Conservation (phyloP, 2,329 filamentous ascomycete genomes). For the Fusarium buxicola region DNA sequence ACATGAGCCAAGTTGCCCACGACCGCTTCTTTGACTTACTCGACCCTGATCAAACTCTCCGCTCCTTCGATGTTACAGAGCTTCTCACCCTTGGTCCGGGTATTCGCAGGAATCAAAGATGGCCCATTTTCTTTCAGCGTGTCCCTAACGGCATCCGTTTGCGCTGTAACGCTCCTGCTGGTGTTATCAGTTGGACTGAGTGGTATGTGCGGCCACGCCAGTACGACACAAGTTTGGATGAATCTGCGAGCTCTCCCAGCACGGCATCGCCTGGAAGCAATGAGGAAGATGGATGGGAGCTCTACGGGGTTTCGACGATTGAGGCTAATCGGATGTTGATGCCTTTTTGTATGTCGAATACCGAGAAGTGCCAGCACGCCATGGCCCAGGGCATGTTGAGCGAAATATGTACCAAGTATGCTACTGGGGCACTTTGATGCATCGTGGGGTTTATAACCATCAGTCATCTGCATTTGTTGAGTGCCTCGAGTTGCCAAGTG, state of each 20-base stretch:
- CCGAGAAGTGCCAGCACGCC: conserved; percentile 15
- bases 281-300: conserved; percentile 44
- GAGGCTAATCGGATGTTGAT: conserved; percentile 49
- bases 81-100: conserved; percentile 53
- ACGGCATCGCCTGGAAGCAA: conserved; percentile 24
- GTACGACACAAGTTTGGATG: neutral
- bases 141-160: conserved; percentile 55
- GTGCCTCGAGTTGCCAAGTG: too few relatives aligned
- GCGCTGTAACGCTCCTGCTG: conserved; percentile 54
- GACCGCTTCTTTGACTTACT: conserved; percentile 56
- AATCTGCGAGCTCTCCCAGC: conserved; percentile 32
- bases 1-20: conserved; percentile 47
- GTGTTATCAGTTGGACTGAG: conserved; percentile 56
- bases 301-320: conserved; percentile 47
- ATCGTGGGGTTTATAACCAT: too few relatives aligned
- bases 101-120: conserved; percentile 52
- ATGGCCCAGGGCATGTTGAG: conserved; percentile 30
- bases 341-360: conserved; percentile 45
- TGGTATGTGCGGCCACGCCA: conserved; percentile 43
- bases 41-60: conserved; percentile 47
- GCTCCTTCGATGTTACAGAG: conserved; percentile 48
- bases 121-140: conserved; percentile 58
- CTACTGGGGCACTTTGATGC: neutral
- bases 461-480: too few relatives aligned
- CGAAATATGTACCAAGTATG: conserved; percentile 22